Evolutionary conservation across 2,329 filamentous ascomycete species (phyloP), one percentile per base, ranked within the genome.

Genomic region (Alternaria atra): DNA sequence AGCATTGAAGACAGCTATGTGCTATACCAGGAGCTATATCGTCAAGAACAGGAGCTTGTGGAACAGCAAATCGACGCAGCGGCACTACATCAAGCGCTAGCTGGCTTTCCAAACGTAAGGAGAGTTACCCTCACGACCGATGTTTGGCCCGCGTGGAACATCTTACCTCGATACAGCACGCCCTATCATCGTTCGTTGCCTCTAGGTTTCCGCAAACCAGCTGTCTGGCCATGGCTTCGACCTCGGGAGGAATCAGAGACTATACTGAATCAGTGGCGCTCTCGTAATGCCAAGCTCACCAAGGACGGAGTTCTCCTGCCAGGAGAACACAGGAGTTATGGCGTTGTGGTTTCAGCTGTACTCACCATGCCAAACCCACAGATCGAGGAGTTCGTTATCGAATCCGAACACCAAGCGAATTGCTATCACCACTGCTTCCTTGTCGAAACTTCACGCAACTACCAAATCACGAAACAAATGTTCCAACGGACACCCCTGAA

Each of bases 171-270:
- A 0, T 83, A 83, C 51, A 61, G 79, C 20, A 83, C 81, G 0
- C 81, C 81, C 1, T 80, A 80, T 67, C 80, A 81, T 30, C 79
- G 80, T 6, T 72, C 74, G 3, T 76, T 83, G 12, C 80, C 80
- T 0, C 47, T 59, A 2, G 77, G 78, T 4, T 80, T 83, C 37
- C 77, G 77, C 25, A 81, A 83, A 57, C 77, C 77, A 1, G 65
- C 80, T 9, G 74, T 78, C 2, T 72, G 70, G 15, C 73, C 75
- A 37, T 52, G 50, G 50, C 50, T 52, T n/a, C 34, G 35, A 17
- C 13, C 50, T 1, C 20, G 5, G 10, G 15, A 39, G 34, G 46
- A 50, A 8, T n/a, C 35, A 40, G 50, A 52, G 23, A 20, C 10
- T 40, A 39, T 52, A 15, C 30, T 30, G 13, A 8, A 10, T 6